Percentiles rank a stretch among this genome's conserved stretches.
phyloP scores from a whole-genome alignment of 2,329 filamentous ascomycete species.

The Cladosporium sphaerospermum region DNA sequence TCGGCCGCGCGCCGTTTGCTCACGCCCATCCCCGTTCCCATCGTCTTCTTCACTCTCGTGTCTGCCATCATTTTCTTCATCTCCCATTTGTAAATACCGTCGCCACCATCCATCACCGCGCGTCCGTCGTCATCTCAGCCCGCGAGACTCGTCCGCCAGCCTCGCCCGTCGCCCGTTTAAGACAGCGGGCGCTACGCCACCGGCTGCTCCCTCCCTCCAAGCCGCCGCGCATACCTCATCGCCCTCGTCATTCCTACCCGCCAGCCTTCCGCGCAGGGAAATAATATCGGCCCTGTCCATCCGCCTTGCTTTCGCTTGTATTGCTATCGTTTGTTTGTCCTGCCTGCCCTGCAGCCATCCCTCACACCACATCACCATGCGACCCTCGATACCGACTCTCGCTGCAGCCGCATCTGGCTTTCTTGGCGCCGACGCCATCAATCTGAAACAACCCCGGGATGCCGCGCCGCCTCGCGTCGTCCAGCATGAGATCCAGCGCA shows the following conservation, averaged over 20 bases:
- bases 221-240: slow-evolving; percentile 5
- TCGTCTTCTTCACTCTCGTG: neutral
- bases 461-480: slow-evolving; percentile 40
- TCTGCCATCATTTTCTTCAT: neutral
- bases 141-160: neutral
- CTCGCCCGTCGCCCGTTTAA: neutral
- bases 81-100: neutral
- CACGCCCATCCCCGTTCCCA: neutral
- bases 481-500: slow-evolving; percentile 46
- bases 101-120: neutral
- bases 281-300: slow-evolving; percentile 1
- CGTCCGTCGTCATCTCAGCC: neutral
- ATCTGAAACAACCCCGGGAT: slow-evolving; percentile 21
- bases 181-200: slow-evolving; percentile 8
- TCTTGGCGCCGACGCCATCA: slow-evolving; percentile 23
- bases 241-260: slow-evolving; percentile 9
- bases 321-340: neutral
- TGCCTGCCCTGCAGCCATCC: neutral
- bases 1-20: neutral
- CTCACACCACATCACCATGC: slow-evolving; percentile 15
- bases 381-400: slow-evolving; percentile 19
- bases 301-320: neutral
- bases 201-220: neutral
- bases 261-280: slow-evolving; percentile 2
- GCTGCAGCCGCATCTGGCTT: slow-evolving; percentile 21